A percentile compares a stretch with the other conserved stretches of the same genome.
Evolutionary conservation across 441 rosid genomes (phyloP).

Genomic region (Gossypium aridum): DNA sequence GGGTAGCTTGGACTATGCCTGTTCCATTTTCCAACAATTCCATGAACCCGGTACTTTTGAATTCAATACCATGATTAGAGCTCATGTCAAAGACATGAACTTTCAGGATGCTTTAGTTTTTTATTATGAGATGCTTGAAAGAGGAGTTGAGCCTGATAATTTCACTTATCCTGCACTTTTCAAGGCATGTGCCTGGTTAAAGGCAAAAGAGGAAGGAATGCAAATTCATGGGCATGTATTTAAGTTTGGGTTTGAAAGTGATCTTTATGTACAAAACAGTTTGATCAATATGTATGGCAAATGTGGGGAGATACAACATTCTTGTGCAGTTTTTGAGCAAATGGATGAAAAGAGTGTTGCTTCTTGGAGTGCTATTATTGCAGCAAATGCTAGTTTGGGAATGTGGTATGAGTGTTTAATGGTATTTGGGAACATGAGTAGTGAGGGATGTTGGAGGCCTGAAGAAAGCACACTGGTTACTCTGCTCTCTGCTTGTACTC

Average conservation of each 20-base stretch:
- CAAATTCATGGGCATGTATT: conserved; percentile 35
- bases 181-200: conserved; percentile 22
- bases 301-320: conserved; percentile 25
- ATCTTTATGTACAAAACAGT: conserved; percentile 33
- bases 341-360: conserved; percentile 38
- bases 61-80: conserved; percentile 51
- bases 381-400: conserved; percentile 38
- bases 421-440: conserved; percentile 27
- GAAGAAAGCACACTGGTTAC: conserved; percentile 52
- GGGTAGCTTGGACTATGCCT: conserved; percentile 66
- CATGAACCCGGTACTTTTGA: conserved; percentile 53
- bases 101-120: conserved; percentile 39
- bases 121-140: conserved; percentile 52
- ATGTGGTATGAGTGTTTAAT: conserved; percentile 17
- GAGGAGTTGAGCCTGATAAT: conserved; percentile 46
- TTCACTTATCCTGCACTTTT: conserved; percentile 38
- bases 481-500: conserved; percentile 53
- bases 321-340: conserved; percentile 28
- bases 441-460: conserved; percentile 29
- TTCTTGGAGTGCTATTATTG: conserved; percentile 62
- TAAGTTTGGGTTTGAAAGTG: conserved; percentile 28
- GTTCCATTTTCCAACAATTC: conserved; percentile 44
- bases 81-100: conserved; percentile 31
- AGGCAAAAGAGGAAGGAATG: conserved; percentile 35
- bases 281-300: conserved; percentile 36